phyloP scores from a whole-genome alignment of 202 grass and related monocot genomes.

The Brachypodium distachyon region DNA sequence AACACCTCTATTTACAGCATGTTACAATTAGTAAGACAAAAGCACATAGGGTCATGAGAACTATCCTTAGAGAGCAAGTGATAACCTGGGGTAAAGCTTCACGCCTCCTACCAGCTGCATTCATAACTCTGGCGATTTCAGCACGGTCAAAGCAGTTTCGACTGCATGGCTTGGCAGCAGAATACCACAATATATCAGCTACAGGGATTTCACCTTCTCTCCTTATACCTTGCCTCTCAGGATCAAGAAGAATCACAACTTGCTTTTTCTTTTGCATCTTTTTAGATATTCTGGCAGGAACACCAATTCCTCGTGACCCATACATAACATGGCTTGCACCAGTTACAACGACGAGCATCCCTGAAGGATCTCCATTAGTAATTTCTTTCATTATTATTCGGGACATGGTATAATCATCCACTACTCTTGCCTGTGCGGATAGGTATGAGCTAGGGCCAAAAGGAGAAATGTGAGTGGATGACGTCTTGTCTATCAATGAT shows the following conservation, averaged over 20 bases:
- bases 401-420: conserved; percentile 95
- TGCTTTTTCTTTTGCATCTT: conserved; percentile 97
- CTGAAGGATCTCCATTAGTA: conserved; percentile 47
- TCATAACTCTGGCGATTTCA: conserved; percentile 97
- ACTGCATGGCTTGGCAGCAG: conserved; percentile 86
- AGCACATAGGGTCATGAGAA: background rate
- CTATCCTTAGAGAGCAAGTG: conserved; percentile 9
- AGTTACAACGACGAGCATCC: conserved; percentile 86
- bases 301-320: conserved; percentile 73
- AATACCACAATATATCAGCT: conserved; percentile 94
- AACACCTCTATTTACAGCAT: background rate
- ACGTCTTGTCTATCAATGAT: conserved; percentile 80
- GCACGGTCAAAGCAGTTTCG: conserved; percentile 98
- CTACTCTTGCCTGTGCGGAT: conserved; percentile 93
- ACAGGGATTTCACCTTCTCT: conserved; percentile 91
- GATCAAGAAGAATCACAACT: conserved; percentile 88
- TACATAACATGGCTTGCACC: conserved; percentile 94
- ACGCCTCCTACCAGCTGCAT: conserved; percentile 75
- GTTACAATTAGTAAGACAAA: background rate
- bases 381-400: conserved; percentile 79
- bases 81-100: conserved; percentile 92
- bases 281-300: conserved; percentile 94
- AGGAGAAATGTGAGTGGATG: conserved; percentile 40
- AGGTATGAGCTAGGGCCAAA: conserved; percentile 85
- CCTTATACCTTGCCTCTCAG: conserved; percentile 93